These are phyloP conservation scores for Botryotinia calthae DNA, from an alignment of 2,329 filamentous ascomycete species.

Conservation along the genomic window DNA sequence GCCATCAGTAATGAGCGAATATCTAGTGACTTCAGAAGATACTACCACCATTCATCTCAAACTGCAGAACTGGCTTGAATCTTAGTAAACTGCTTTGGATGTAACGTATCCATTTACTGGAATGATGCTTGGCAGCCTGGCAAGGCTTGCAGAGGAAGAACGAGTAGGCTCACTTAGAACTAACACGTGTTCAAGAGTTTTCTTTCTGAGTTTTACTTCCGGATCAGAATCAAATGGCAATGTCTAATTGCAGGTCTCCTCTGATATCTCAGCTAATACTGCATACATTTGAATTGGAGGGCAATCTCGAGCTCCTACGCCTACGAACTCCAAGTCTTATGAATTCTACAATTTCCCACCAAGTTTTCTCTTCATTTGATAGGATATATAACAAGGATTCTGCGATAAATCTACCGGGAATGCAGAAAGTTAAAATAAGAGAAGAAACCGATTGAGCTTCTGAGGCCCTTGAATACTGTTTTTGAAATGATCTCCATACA, in stretches of 20 bases:
- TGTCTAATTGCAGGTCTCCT: background rate
- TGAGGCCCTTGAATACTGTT: background rate
- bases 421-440: background rate
- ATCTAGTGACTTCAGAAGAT: background rate
- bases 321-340: background rate
- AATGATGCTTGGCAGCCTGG: background rate
- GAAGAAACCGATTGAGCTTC: background rate
- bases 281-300: background rate
- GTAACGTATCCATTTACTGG: background rate
- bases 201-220: background rate
- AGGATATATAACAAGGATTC: background rate
- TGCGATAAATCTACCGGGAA: rapidly evolving
- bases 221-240: background rate
- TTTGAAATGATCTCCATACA: background rate
- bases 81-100: background rate
- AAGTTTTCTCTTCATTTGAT: background rate
- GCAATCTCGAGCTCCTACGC: background rate
- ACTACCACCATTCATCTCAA: background rate
- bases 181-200: background rate
- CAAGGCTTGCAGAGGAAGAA: background rate
- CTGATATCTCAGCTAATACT: background rate
- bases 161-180: background rate
- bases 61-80: background rate
- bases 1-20: no score
- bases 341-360: no score